Base-by-base conservation (phyloP, 805 yeast species). In the Metschnikowia shivogae region DNA sequence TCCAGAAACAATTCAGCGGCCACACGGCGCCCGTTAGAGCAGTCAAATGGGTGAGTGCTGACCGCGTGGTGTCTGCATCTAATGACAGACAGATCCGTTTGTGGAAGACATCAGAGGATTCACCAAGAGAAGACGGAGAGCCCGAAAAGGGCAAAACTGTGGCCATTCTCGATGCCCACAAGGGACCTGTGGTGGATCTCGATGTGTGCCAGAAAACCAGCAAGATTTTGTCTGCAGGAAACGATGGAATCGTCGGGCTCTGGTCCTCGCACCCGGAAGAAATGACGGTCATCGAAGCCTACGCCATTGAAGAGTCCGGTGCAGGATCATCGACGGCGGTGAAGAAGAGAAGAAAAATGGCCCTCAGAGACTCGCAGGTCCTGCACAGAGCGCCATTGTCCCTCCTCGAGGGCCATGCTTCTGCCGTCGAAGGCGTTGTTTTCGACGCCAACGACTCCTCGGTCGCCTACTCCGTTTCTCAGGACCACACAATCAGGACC, bases 391-490 rank as follows among this genome's bases (percentile, higher is more conserved):
- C 93, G 1, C 93, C 97, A 19, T 72, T 90, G 53, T 73, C 90
- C 4, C 69, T 87, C 33, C 70, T 92, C 49, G 89, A 84, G 58
- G 84, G 92, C 22, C 98, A 92, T 63, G 63, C 78, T 13, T 89
- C 83, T 31, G 95, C 98, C 2, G 97, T 92, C 19, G 93, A 89
- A 59, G 95, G 78, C 32, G 86, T 88, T 20, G 73, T 80, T 11
- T 88, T 89, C 61, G 96, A 87, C 58, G 60, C 72, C 3, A 68
- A 71, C 17, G 98, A 92, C 63, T 52, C 74, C 36, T 78, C 95
- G 0, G 96, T 92, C 5, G 96, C 84, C 9, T 92, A 93, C 66
- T 89, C 98, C 0, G 96, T 87, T 1, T 86, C 97, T 5, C 97
- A 89, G 63, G 98, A 93, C 68, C 99, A 93, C 63, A 81, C 96